Evolutionary conservation across 23 red algal species (phyloP).

Genomic region (Pyropia haitanensis): DNA sequence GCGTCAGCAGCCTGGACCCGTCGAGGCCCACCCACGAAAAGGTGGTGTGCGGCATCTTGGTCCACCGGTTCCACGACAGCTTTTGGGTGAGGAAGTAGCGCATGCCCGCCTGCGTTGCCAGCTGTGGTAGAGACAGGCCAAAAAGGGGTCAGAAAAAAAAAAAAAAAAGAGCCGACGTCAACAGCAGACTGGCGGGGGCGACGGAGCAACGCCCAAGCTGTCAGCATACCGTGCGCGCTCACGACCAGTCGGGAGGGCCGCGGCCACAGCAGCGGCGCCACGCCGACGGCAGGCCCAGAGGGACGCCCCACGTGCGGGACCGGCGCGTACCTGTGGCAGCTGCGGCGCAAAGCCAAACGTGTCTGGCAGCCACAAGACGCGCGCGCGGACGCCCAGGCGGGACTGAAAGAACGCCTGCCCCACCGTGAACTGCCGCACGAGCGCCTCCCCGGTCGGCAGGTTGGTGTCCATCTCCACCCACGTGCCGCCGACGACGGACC

Average conservation of each 20-base stretch:
- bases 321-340: not conserved
- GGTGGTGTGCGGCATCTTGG: constrained; percentile 75
- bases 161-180: not conserved
- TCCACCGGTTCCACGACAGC: constrained; percentile 75
- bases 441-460: constrained; percentile 47
- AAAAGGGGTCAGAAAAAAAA: not conserved
- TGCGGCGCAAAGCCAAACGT: constrained; percentile 16
- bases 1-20: constrained; percentile 41
- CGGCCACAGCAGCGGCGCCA: no score
- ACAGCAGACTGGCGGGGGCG: not conserved
- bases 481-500: constrained; percentile 49
- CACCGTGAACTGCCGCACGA: constrained; percentile 64
- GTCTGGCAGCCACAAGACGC: constrained; percentile 74
- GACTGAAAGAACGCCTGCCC: constrained; percentile 64
- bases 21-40: constrained; percentile 82
- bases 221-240: no score
- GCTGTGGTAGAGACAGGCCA: constrained; percentile 54
- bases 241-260: no score
- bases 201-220: no score
- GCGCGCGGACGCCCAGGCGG: constrained; percentile 24
- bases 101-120: constrained; percentile 33
- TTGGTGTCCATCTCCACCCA: constrained; percentile 91
- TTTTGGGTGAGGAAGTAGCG: constrained; percentile 73
- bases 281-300: no score
- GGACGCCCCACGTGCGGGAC: no score